phyloP scores from a whole-genome alignment of 345 rosid species.

The Lumnitzera racemosa region DNA sequence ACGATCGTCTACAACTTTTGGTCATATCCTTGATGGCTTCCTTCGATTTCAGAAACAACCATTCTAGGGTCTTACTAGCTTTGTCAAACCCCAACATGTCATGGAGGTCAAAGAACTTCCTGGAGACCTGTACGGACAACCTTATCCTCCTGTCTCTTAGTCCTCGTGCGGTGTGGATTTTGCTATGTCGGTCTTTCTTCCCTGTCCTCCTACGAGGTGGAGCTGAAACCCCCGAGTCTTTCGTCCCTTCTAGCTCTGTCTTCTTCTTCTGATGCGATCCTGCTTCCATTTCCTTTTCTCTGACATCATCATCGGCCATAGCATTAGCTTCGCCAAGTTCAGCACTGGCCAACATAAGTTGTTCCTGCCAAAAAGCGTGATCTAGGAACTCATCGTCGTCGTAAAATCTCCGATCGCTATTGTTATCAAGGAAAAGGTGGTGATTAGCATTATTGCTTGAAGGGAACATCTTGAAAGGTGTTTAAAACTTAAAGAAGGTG shows the following conservation, averaged over 20 bases:
- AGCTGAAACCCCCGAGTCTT: too few relatives aligned
- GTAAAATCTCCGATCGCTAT: too few relatives aligned
- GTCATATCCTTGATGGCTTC: conserved; percentile 58
- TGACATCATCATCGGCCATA: background rate
- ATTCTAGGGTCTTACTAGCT: conserved; percentile 72
- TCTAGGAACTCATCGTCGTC: too few relatives aligned
- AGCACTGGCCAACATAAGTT: background rate
- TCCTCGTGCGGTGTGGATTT: conserved; percentile 71
- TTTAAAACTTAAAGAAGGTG: too few relatives aligned
- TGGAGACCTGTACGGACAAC: conserved; percentile 58
- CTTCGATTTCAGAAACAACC: conserved; percentile 72
- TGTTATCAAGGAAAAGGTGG: too few relatives aligned
- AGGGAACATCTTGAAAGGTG: too few relatives aligned
- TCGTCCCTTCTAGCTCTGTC: background rate
- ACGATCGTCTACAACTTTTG: conserved; percentile 21
- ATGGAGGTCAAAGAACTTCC: conserved; percentile 69
- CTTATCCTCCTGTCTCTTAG: conserved; percentile 73
- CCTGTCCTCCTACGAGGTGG: conserved; percentile 28
- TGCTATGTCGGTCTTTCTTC: conserved; percentile 72
- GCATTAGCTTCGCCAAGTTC: background rate
- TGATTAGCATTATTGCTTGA: too few relatives aligned
- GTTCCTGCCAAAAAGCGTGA: background rate
- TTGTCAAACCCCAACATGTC: conserved; percentile 77
- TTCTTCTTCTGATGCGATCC: background rate
- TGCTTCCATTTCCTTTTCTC: background rate